Conservation (phyloP, 2,329 filamentous ascomycete genomes). For the Diaporthe ilicicola region DNA sequence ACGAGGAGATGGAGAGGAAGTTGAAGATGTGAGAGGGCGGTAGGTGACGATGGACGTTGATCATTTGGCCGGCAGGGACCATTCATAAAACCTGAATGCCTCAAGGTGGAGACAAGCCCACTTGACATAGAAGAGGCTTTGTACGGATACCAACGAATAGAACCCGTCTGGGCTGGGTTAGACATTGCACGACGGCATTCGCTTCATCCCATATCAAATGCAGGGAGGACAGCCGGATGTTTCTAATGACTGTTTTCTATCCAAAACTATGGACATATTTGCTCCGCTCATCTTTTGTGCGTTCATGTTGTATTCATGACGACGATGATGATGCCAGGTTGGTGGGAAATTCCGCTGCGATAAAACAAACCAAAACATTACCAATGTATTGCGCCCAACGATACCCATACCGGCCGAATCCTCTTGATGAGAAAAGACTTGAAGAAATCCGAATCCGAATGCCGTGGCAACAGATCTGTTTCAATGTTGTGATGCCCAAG, state of each 20-base stretch:
- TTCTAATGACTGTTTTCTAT: conserved; percentile 33
- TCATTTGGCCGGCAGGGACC: not conserved
- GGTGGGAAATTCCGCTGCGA: conserved; percentile 18
- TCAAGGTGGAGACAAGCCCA: not conserved
- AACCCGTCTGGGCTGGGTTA: conserved; percentile 1
- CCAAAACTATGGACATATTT: conserved; percentile 33
- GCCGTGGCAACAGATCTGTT: conserved; percentile 11
- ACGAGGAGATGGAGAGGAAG: conserved; percentile 94
- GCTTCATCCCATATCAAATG: not conserved
- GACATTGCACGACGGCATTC: not conserved
- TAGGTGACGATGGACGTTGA: not conserved
- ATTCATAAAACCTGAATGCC: too few relatives aligned
- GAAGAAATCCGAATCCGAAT: conserved; percentile 19
- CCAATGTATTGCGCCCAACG: conserved; percentile 32
- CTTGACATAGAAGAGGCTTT: not conserved
- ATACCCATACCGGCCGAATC: conserved; percentile 22
- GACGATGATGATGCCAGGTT: conserved; percentile 13
- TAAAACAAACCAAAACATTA: conserved; percentile 28
- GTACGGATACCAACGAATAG: conserved; percentile 27
- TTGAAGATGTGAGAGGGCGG: conserved; percentile 72
- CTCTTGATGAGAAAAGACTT: conserved; percentile 27
- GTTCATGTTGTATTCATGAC: conserved; percentile 25
- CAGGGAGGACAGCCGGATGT: not conserved
- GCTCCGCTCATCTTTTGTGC: conserved; percentile 26
- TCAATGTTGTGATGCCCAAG: not conserved